Evolutionary conservation across 176 grass and related monocot genomes (phyloP), one percentile per base, ranked within the genome.

Genomic region (Zizania latifolia): DNA sequence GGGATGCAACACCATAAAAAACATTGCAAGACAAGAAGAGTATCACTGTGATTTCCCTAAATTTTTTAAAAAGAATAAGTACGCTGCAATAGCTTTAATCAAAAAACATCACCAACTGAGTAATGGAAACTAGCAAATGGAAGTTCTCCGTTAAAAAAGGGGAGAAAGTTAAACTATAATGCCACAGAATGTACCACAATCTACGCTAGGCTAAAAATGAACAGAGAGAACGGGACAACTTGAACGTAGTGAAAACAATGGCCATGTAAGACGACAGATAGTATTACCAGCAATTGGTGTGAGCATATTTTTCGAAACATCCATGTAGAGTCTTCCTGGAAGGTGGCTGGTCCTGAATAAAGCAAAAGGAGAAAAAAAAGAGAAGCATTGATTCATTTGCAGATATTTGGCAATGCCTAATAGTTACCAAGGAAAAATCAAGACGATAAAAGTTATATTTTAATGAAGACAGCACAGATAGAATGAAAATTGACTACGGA

Each of bases 271-370:
- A 60, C 17, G 14, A 27, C 16, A 72, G 22, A 16, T 37, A 85
- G 51, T 61, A 64, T 9, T 84, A 95, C 92, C 92, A 71, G 88
- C 48, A 81, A 77, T 11, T 41, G 86, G 80, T 68, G 68, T 84
- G 55, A 89, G 75, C n/a, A 77, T 75, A 79, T 71, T 89, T 30
- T 80, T 86, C 1, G 68, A 30, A 75, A 58, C 83, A 71, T 64
- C 72, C 50, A 62, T 68, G 58, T 71, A 68, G 53, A 58, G n/a
- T 6, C 27, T 76, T 50, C 70, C 76, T 37, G 67, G 33, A 61
- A 79, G 55, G 72, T 55, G 33, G 59, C 62, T 75, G 26, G 79
- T 48, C 80, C 92, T 95, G 84, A 84, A 80, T 27, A 81, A n/a
- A 38, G 82, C n/a, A 78, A 48, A 10, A 79, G 22, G 5, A 79